These are phyloP conservation scores for Nicotiana tabacum DNA, from an alignment of 257 asterid genomes.

Conservation along the genomic window DNA sequence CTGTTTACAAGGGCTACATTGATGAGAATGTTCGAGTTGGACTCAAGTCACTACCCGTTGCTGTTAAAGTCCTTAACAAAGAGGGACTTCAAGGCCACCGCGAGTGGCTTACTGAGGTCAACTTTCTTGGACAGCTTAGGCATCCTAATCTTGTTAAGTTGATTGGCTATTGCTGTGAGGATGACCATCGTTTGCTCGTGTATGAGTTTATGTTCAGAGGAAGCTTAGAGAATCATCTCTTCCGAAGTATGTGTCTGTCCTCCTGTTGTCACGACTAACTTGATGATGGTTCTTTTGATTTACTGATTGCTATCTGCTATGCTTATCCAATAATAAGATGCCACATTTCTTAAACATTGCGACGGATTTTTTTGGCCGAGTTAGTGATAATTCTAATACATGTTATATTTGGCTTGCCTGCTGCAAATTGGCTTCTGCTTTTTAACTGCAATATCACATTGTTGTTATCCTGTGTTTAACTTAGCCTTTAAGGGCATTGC, in stretches of 20 bases:
- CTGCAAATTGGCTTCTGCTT: background rate
- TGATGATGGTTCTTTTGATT: background rate
- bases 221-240: slow-evolving; percentile 96
- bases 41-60: slow-evolving; percentile 91
- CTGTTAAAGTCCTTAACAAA: slow-evolving; percentile 96
- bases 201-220: slow-evolving; percentile 98
- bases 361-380: background rate
- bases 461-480: background rate
- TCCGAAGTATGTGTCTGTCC: slow-evolving; percentile 67
- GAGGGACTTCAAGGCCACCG: slow-evolving; percentile 99
- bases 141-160: slow-evolving; percentile 95
- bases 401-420: background rate
- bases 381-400: background rate
- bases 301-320: background rate
- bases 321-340: background rate
- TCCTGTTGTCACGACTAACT: slow-evolving; percentile 21
- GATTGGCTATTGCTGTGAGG: slow-evolving; percentile 99
- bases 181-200: slow-evolving; percentile 92
- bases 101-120: slow-evolving; percentile 98
- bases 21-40: slow-evolving; percentile 97
- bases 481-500: background rate
- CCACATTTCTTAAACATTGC: background rate
- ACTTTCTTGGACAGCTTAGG: slow-evolving; percentile 94
- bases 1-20: slow-evolving; percentile 95
- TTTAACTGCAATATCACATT: background rate